Conservation (phyloP, 768 basidiomycete genomes). For the Pholiota conissans region DNA sequence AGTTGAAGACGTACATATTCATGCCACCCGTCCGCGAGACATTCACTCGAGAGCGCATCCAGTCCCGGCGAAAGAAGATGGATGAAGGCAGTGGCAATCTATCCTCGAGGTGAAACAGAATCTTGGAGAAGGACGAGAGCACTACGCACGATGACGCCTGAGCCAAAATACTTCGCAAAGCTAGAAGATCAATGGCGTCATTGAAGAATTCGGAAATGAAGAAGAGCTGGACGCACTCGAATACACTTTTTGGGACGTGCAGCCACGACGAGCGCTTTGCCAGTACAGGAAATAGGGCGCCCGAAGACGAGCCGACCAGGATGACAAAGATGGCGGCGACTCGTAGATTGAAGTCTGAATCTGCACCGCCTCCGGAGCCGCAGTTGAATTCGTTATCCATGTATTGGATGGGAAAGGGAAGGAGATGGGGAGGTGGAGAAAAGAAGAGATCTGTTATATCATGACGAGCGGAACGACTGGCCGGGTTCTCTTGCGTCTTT, state of each 20-base stretch:
- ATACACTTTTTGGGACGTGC: slow-evolving; percentile 57
- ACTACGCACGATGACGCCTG: slow-evolving; percentile 75
- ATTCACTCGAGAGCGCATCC: slow-evolving; percentile 66
- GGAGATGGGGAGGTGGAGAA: slow-evolving; percentile 5
- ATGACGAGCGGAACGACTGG: slow-evolving; percentile 27
- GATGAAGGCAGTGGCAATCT: slow-evolving; percentile 91
- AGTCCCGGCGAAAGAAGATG: slow-evolving; percentile 79
- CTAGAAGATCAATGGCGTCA: slow-evolving; percentile 31
- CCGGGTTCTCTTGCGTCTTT: slow-evolving; percentile 28
- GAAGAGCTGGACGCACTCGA: slow-evolving; percentile 54
- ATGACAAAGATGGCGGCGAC: slow-evolving; percentile 78
- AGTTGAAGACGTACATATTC: slow-evolving; percentile 58
- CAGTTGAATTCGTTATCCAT: slow-evolving; percentile 36
- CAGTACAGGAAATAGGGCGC: slow-evolving; percentile 73
- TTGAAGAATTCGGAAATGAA: slow-evolving; percentile 7
- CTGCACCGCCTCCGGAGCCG: slow-evolving; percentile 50
- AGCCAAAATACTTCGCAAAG: slow-evolving; percentile 90
- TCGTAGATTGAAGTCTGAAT: slow-evolving; percentile 52
- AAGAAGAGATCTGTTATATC: slow-evolving; percentile 16
- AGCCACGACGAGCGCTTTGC: slow-evolving; percentile 52
- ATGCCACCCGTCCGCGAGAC: slow-evolving; percentile 69
- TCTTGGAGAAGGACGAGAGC: slow-evolving; percentile 1
- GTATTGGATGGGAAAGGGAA: slow-evolving; percentile 2
- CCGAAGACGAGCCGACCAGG: slow-evolving; percentile 54
- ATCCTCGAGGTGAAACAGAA: slow-evolving; percentile 5